Base-by-base conservation (phyloP, 177 flowering plant species). In the Vitis hybrid region DNA sequence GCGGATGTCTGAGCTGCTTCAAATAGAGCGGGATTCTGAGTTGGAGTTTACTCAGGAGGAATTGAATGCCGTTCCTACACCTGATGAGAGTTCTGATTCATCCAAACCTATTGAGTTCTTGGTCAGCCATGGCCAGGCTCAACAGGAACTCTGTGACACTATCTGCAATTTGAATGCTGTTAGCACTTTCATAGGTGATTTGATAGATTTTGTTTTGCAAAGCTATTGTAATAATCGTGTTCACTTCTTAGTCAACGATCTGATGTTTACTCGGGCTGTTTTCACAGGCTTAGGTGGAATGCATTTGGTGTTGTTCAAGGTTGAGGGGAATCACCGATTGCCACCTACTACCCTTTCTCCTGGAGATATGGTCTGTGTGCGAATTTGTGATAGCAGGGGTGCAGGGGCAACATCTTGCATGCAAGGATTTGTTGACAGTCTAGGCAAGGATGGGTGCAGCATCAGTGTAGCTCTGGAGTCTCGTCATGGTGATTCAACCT, bases 271-370 rank as follows among this genome's bases (percentile, higher is more conserved):
- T 61, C 48, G 54, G 60, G 35, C 50, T 73, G 24, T 76, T 41
- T 71, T 32, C 59, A 64, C 90, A 92, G 97, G 97, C 55, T 78
- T 94, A 67, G 98, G 98, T 53, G 98, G 98, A 58, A 86, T 94
- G 98, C 96, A 92, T 82, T 78, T 87, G 76, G 96, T 94, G 15
- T 57, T 84, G 79, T 92, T 94, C 77, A 87, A 80, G 80, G 91
- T 84, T 65, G 98, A 92, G 78, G 90, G 96, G 32, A 85, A 79
- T 76, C 97, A 92, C 74, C 83, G 93, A 51, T 74, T 94, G 65
- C 98, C 98, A 3, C 98, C 98, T n/a, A 88, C 94, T 5, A 91
- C 85, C 20, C 94, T 94, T 60, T 90, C 97, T 64, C 98, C 96
- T 6, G 98, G 98, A 48, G 98, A 94, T 77, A 88, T 92, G 97